Evolutionary conservation across 2,329 filamentous ascomycete species (phyloP), one percentile per base, ranked within the genome.

Genomic region (Fusarium udum): DNA sequence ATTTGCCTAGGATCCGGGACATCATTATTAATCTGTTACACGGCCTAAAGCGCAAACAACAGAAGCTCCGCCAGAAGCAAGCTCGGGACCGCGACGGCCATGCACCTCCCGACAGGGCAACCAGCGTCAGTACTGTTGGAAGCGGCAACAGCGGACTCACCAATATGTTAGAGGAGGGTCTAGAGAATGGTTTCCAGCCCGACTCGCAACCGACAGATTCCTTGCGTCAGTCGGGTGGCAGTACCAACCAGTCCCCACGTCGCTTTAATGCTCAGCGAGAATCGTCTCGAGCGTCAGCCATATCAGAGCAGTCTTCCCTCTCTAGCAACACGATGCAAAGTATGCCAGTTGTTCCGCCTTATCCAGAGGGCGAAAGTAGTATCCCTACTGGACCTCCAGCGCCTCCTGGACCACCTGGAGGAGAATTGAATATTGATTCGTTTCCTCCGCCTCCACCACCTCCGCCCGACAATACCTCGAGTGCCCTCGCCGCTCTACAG

Each of bases 1-100:
- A 97, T 81, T 86, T 99, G 37, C 96, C 96, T 2, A 91, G 93
- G 67, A 99, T 99, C 81, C 92, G 96, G 77, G 96, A 99, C 82
- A 99, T 99, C 78, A 99, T 99, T 80, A 98, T 99, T 82, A 98
- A 97, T 80, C 87, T 99, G 36, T 88, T 99, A 14, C 96, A 99
- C 81, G 96, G 96, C 6, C 84, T 99, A 72, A 99, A 99, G 85
- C 92, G 95, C 82, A 99, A 99, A 82, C 96, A 99, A 80, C 95
- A 97, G 79, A 94, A 95, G 78, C 84, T 99, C 78, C 85, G 90
- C 34, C 90, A 91, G 78, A 91, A 88, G 72, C 88, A 91, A 75
- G 82, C 85, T 8, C 85, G 87, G 64, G 90, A 92, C 16, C 87
- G 85, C 61, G 86, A 87, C 18, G 82, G 82, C 12, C 83, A 83